Evolutionary conservation across 2,329 filamentous ascomycete species (phyloP).

Genomic region (Pseudovirgaria hyperparasitica): DNA sequence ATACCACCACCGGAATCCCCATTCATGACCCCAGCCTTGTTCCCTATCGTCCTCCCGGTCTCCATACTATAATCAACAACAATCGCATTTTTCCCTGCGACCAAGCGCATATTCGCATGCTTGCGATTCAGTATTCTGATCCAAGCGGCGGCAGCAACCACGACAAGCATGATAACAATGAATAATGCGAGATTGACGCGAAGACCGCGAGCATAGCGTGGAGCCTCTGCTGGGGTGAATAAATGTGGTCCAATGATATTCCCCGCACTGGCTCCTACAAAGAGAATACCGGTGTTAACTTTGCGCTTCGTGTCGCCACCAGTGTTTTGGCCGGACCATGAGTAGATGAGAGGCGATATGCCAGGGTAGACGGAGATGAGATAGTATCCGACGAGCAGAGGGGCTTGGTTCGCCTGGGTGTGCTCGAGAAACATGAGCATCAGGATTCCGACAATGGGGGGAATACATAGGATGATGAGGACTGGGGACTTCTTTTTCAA

Average conservation of each 20-base stretch:
- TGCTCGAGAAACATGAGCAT: constrained; percentile 41
- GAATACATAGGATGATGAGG: constrained; percentile 40
- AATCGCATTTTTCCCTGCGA: constrained; percentile 46
- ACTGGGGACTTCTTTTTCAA: constrained; percentile 44
- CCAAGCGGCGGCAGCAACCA: constrained; percentile 32
- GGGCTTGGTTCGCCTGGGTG: constrained; percentile 32
- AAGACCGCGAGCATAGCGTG: constrained; percentile 45
- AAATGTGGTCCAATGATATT: constrained; percentile 55
- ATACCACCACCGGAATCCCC: constrained; percentile 10
- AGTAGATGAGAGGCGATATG: constrained; percentile 47
- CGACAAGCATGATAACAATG: constrained; percentile 42
- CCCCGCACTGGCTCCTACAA: constrained; percentile 52
- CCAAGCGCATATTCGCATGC: constrained; percentile 41
- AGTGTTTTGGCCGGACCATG: constrained; percentile 50
- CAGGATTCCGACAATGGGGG: constrained; percentile 43
- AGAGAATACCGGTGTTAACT: constrained; percentile 49
- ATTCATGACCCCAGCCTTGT: constrained; percentile 16
- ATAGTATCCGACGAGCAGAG: constrained; percentile 45
- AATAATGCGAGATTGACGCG: constrained; percentile 50
- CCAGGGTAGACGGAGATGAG: constrained; percentile 48
- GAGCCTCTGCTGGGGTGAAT: constrained; percentile 48
- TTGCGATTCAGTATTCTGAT: constrained; percentile 41
- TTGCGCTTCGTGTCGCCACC: constrained; percentile 60
- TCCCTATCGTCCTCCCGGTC: constrained; percentile 30
- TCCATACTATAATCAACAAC: constrained; percentile 49